These are phyloP conservation scores for Auricularia sp. DNA, from an alignment of 768 basidiomycete genomes.

Conservation along the genomic window DNA sequence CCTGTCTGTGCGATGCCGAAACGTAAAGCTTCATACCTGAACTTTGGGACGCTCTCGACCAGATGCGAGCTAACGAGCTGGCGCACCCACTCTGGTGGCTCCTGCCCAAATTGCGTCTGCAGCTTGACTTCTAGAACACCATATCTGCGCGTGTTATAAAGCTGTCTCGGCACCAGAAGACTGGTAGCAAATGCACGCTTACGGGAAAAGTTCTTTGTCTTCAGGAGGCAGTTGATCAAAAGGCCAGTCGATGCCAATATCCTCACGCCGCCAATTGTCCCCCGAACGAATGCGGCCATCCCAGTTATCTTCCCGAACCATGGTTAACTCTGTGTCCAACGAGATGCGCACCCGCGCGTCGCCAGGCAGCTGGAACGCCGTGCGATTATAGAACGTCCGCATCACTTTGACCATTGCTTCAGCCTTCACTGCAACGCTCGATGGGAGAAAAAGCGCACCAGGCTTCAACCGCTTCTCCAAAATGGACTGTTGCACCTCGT, in stretches of 20 bases:
- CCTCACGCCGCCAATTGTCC: conserved; percentile 89
- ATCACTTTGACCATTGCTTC: conserved; percentile 46
- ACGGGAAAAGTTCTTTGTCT: conserved; percentile 93
- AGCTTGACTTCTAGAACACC: conserved; percentile 96
- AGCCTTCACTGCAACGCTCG: neutral
- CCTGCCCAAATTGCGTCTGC: conserved; percentile 90
- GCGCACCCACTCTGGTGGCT: conserved; percentile 92
- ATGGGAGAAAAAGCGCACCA: conserved; percentile 38
- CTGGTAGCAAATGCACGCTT: conserved; percentile 21
- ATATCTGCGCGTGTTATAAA: conserved; percentile 28
- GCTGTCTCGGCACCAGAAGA: too few relatives aligned
- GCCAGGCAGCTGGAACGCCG: conserved; percentile 96
- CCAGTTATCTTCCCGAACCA: conserved; percentile 96
- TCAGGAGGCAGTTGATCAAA: conserved; percentile 64
- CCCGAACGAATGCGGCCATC: conserved; percentile 68
- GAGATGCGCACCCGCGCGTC: conserved; percentile 99
- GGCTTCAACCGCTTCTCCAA: conserved; percentile 73
- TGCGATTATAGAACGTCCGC: conserved; percentile 97
- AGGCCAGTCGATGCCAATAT: conserved; percentile 87
- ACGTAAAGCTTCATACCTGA: conserved; percentile 29
- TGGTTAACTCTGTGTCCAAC: conserved; percentile 89
- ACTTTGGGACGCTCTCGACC: conserved; percentile 97
- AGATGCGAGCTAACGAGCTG: conserved; percentile 93
- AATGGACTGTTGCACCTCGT: conserved; percentile 89
- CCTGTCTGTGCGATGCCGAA: neutral